These are phyloP conservation scores for Magnolia officinalis DNA, from an alignment of 164 flowering plant genomes.

Conservation along the genomic window DNA sequence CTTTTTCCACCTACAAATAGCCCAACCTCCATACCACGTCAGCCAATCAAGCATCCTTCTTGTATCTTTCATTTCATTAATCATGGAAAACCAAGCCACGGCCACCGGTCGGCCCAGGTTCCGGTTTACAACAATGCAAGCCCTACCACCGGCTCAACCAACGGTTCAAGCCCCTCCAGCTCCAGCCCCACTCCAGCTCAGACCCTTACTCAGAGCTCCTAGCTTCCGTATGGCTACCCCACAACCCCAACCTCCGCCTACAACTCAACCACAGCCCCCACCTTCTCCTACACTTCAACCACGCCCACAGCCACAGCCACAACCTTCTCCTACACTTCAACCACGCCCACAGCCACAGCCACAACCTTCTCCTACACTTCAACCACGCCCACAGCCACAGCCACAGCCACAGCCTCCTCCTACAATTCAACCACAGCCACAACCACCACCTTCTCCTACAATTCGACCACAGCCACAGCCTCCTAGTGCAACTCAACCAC, in stretches of 20 bases:
- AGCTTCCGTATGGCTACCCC: background rate
- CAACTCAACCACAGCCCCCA: background rate
- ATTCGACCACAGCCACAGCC: background rate
- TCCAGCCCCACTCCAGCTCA: background rate
- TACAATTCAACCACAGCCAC: background rate
- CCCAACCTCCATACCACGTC: too few relatives aligned
- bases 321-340: constrained; percentile 1
- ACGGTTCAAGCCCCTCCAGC: background rate
- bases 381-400: constrained; percentile 7
- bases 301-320: constrained; percentile 1
- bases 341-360: constrained; percentile 4
- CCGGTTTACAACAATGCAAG: background rate
- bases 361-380: constrained; percentile 1
- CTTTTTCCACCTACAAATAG: too few relatives aligned
- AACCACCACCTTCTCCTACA: background rate
- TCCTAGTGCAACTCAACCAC: background rate
- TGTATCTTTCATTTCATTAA: too few relatives aligned
- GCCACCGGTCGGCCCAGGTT: background rate
- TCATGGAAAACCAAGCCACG: too few relatives aligned
- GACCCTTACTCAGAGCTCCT: background rate
- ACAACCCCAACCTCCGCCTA: background rate
- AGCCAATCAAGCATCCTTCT: too few relatives aligned
- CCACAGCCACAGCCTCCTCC: background rate
- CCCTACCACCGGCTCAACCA: background rate
- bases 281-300: too few relatives aligned